Conservation (phyloP, 805 yeast genomes). For the Teunomyces tritomae region DNA sequence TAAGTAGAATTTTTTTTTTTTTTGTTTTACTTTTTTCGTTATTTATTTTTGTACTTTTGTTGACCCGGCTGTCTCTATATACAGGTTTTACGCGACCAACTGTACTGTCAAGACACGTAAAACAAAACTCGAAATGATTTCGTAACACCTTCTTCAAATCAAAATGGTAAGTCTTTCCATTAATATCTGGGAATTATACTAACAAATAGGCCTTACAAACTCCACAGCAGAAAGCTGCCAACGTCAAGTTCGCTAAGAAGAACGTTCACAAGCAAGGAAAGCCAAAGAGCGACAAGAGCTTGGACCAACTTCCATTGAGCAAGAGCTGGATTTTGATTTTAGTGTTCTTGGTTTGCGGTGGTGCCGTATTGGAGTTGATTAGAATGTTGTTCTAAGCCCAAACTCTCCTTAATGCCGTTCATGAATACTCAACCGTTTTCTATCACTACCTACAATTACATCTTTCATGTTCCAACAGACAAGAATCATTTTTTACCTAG, state of each 20-base stretch:
- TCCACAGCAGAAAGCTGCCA: conserved; percentile 85
- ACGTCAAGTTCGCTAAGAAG: conserved; percentile 73
- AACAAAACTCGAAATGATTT: not conserved
- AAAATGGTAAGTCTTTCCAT: conserved; percentile 9
- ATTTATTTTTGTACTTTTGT: not conserved
- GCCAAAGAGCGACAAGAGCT: conserved; percentile 43
- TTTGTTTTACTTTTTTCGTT: conserved; percentile 1
- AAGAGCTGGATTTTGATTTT: conserved; percentile 61
- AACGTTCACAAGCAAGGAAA: conserved; percentile 76
- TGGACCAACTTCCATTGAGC: conserved; percentile 52
- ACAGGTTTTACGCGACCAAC: not conserved
- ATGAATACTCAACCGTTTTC: not conserved
- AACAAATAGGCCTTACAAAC: conserved; percentile 65
- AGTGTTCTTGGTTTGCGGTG: conserved; percentile 73
- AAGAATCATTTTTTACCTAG: not conserved
- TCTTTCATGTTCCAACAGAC: no score
- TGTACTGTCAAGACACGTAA: conserved; percentile 7
- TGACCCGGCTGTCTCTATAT: not conserved
- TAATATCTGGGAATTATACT: not conserved
- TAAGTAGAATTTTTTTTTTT: not conserved
- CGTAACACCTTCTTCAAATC: not conserved
- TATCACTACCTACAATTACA: not conserved
- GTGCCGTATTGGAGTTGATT: conserved; percentile 72
- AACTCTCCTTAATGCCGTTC: not conserved
- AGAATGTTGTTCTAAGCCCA: conserved; percentile 46